A percentile compares a stretch with the other conserved stretches of the same genome.
Conservation (phyloP, 305 asterid genomes). For the Fraxinus floribunda region DNA sequence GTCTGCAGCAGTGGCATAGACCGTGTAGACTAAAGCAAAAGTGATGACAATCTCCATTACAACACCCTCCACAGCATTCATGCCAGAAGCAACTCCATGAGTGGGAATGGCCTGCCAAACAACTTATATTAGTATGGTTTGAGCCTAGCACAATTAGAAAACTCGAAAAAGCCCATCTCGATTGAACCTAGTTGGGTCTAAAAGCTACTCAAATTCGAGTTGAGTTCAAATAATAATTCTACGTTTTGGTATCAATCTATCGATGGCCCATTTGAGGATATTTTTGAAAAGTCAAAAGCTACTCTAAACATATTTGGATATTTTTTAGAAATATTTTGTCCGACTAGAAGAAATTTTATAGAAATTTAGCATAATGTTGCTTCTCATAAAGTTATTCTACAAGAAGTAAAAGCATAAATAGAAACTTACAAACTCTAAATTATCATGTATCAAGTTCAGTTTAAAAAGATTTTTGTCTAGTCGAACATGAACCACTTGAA, state of each 20-base stretch:
- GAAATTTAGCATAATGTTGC: no score
- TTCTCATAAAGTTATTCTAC: no score
- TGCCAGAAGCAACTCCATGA: slow-evolving; percentile 53
- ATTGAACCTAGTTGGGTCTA: neutral
- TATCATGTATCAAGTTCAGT: no score
- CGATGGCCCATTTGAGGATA: no score
- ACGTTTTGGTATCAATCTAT: no score
- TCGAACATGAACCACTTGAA: no score
- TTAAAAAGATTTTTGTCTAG: no score
- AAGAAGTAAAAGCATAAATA: no score
- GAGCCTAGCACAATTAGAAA: neutral
- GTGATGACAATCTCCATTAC: slow-evolving; percentile 62
- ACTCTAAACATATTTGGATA: neutral
- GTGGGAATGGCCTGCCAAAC: slow-evolving; percentile 57
- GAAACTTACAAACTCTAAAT: no score
- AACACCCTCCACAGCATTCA: slow-evolving; percentile 43
- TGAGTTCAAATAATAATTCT: no score
- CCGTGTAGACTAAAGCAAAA: slow-evolving; percentile 65
- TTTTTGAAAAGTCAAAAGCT: neutral
- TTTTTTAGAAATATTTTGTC: no score
- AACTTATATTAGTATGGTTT: neutral
- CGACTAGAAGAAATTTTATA: no score
- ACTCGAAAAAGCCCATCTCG: neutral
- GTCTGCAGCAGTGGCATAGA: slow-evolving; percentile 75
- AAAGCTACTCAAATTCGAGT: neutral